phyloP scores from a whole-genome alignment of 768 basidiomycete genomes.

The Tylopilus rubrobrunneus region DNA sequence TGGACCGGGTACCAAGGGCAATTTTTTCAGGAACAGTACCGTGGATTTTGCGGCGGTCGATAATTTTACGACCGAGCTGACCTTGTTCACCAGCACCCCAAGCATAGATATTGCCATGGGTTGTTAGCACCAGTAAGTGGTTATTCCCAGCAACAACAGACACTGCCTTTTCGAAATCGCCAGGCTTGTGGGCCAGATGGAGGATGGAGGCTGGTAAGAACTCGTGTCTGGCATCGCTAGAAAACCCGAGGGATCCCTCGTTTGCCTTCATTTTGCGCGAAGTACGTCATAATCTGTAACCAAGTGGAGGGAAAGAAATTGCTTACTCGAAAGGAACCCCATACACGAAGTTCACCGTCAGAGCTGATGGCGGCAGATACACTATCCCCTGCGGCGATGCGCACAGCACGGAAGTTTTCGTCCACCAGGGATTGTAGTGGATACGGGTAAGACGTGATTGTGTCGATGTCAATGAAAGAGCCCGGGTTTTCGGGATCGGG shows the following conservation, averaged over 20 bases:
- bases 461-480: conserved; percentile 51
- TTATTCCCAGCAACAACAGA: conserved; percentile 81
- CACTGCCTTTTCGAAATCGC: conserved; percentile 67
- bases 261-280: conserved; percentile 44
- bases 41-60: conserved; percentile 84
- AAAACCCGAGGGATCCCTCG: conserved; percentile 85
- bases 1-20: conserved; percentile 61
- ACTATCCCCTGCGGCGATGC: conserved; percentile 81
- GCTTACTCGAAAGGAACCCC: conserved; percentile 87
- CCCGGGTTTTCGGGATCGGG: conserved; percentile 57
- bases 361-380: conserved; percentile 81
- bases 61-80: conserved; percentile 86
- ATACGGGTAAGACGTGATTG: conserved; percentile 53
- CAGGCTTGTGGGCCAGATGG: conserved; percentile 55
- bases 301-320: not conserved
- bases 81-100: conserved; percentile 91
- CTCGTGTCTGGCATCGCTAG: conserved; percentile 61
- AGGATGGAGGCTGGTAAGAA: conserved; percentile 60
- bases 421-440: conserved; percentile 67
- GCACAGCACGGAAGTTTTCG: conserved; percentile 80
- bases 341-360: conserved; percentile 78
- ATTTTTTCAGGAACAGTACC: conserved; percentile 88
- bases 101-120: conserved; percentile 80
- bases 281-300: conserved; percentile 2
- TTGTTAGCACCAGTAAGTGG: conserved; percentile 86